Evolutionary conservation across 2,329 filamentous ascomycete species (phyloP), one percentile per base, ranked within the genome.

Genomic region (Bipolaris victoriae): DNA sequence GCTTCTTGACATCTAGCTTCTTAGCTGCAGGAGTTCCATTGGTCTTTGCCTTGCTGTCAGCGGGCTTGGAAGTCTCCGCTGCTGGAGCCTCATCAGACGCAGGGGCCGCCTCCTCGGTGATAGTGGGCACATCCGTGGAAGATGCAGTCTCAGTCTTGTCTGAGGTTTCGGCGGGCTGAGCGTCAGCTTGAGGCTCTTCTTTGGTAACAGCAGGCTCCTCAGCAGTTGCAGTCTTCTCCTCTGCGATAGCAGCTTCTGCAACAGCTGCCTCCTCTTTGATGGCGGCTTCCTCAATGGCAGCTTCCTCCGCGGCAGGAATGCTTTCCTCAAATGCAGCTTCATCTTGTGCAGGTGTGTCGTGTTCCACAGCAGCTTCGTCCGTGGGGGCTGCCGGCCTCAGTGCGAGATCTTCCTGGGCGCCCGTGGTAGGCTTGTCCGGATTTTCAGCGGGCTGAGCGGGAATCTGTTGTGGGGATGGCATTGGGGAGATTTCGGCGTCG

Each of bases 341-440:
- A 11, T 44, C 18, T 10, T 20, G 16, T 24, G 48, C 18, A 45
- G 53, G 18, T 49, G 40, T 43, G 69, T 75, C 76, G 35, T 73
- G 75, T 40, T 77, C 75, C 9, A 79, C 73, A 36, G 76, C 75
- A 46, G 62, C 50, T 40, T 61, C 65, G 9, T 66, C 62, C 39
- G 76, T 76, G 4, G 75, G 72, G 36, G 78, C 73, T 31, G 76
- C 74, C 5, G 79, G 77, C 65, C 77, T 78, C 68, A 78, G 70
- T 7, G 67, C 59, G 10, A 67, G 73, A 11, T 77, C 71, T 49
- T 81, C 80, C 65, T 80, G 75, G 2, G 67, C 79, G 33, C 70
- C 77, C 18, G 78, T 77, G 9, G 71, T 72, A 53, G 66, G 67
- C 68, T 82, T 81, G 66, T 82, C 80, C 22, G 77, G 78, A 44